Conservation (phyloP, 331 rosid species). For the Erythrophleum ivorense region DNA sequence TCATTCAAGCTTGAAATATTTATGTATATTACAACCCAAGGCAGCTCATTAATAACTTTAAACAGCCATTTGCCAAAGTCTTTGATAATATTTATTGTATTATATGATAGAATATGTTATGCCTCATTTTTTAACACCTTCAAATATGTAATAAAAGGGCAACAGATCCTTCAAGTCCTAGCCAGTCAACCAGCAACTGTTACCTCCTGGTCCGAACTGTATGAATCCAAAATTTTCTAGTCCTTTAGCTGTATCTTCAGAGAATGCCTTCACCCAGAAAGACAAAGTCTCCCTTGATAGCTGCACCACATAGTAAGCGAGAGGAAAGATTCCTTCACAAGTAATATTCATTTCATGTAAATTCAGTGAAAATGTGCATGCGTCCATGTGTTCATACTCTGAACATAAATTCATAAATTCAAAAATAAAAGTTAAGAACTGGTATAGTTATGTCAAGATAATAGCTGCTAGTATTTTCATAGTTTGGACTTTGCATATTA, state of each 20-base stretch:
- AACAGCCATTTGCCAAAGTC: constrained; percentile 10
- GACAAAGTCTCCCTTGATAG: constrained; percentile 96
- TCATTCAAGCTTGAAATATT: constrained; percentile 12
- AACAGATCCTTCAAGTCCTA: constrained; percentile 26
- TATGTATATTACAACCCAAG: constrained; percentile 7
- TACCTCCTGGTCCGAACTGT: constrained; percentile 99
- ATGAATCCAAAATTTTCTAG: constrained; percentile 98
- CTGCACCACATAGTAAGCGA: constrained; percentile 48
- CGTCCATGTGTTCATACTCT: not conserved
- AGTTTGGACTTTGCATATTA: too few species aligned
- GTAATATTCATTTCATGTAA: constrained; percentile 17
- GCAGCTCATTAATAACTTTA: not conserved
- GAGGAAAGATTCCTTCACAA: constrained; percentile 24
- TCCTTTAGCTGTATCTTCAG: constrained; percentile 98
- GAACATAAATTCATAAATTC: not conserved
- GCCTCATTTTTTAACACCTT: constrained; percentile 17
- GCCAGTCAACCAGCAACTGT: constrained; percentile 31
- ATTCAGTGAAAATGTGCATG: constrained; percentile 20
- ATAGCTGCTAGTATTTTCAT: not conserved
- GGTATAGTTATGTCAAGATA: too few species aligned
- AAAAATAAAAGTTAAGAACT: too few species aligned
- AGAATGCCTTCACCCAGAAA: constrained; percentile 99
- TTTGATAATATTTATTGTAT: not conserved
- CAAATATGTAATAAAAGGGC: constrained; percentile 7
- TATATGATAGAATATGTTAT: constrained; percentile 10